A percentile compares a stretch with the other conserved stretches of the same genome.
Evolutionary conservation across 139 green algal genomes (phyloP).

Genomic region (Trebouxia sp.): DNA sequence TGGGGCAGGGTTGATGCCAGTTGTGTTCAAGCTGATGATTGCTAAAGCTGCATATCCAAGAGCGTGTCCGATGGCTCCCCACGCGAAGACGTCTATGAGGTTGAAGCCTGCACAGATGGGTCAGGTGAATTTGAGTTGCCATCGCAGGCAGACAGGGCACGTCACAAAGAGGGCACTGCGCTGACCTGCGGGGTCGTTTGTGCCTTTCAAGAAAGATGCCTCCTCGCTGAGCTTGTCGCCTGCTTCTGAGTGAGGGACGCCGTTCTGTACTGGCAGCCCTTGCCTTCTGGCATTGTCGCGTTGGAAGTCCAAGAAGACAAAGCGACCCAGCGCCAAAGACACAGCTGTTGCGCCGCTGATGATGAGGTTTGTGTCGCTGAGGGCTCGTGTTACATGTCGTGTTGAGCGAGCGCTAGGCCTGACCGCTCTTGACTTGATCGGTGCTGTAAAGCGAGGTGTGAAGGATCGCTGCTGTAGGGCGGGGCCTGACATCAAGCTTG

Average conservation of each 20-base stretch:
- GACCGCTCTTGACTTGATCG: constrained; percentile 20
- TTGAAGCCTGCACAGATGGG: constrained; percentile 76
- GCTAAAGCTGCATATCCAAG: constrained; percentile 43
- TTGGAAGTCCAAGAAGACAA: constrained; percentile 79
- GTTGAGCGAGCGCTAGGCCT: background rate
- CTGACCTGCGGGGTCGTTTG: constrained; percentile 16
- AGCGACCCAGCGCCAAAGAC: constrained; percentile 66
- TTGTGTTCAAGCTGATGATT: constrained; percentile 37
- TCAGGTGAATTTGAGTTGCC: background rate
- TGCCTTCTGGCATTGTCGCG: constrained; percentile 27
- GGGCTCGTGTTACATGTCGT: constrained; percentile 25
- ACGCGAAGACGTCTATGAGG: constrained; percentile 83
- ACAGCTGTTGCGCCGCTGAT: constrained; percentile 49
- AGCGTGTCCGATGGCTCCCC: constrained; percentile 64
- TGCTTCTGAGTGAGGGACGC: constrained; percentile 66
- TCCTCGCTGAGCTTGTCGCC: constrained; percentile 75
- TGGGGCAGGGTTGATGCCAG: constrained; percentile 32
- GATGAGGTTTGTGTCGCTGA: constrained; percentile 39
- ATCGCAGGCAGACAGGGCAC: background rate
- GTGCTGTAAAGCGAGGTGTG: background rate
- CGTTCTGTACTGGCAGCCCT: constrained; percentile 80
- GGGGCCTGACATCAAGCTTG: background rate
- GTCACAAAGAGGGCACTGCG: background rate
- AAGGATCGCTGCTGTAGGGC: constrained; percentile 25
- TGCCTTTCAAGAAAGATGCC: constrained; percentile 36